Conservation (phyloP, 192 early-diverging fungal genomes). For the Mortierella alpina region DNA sequence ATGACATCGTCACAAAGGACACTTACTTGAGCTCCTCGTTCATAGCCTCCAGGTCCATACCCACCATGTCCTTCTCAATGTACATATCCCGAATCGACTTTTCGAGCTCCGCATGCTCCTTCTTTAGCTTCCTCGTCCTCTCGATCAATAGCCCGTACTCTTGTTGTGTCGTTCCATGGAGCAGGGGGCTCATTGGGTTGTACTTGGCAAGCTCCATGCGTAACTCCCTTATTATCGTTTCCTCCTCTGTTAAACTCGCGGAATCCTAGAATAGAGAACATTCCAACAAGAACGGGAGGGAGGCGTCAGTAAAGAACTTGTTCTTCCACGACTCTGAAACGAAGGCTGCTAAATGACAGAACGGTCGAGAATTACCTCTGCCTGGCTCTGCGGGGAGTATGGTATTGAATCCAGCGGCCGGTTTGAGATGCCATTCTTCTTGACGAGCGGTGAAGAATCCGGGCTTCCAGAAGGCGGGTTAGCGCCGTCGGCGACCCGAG, state of each 20-base stretch:
- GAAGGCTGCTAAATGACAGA: too few relatives aligned
- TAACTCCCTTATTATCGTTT: conserved; percentile 25
- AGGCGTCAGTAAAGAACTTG: too few relatives aligned
- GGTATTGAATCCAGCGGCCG: too few relatives aligned
- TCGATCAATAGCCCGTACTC: conserved; percentile 23
- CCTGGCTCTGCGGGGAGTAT: too few relatives aligned
- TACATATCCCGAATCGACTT: conserved; percentile 46
- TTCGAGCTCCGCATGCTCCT: conserved; percentile 36
- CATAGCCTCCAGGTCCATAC: conserved; percentile 48
- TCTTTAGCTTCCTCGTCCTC: conserved; percentile 25
- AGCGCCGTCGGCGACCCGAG: too few relatives aligned
- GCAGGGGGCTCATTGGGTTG: conserved; percentile 39
- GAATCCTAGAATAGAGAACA: conserved; percentile 7
- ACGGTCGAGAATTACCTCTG: too few relatives aligned
- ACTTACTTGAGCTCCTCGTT: conserved; percentile 51
- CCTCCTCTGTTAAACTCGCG: conserved; percentile 22
- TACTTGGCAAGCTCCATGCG: conserved; percentile 43
- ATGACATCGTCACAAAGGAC: not conserved
- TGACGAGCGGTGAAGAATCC: too few relatives aligned
- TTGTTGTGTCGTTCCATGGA: conserved; percentile 39
- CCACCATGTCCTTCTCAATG: conserved; percentile 48
- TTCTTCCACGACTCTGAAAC: too few relatives aligned
- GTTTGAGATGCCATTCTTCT: too few relatives aligned
- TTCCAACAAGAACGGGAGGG: too few relatives aligned
- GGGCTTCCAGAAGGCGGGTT: too few relatives aligned